Evolutionary conservation across 192 early-diverging fungal genomes (phyloP), one percentile per base, ranked within the genome.

Genomic region (Coemansia sp.): DNA sequence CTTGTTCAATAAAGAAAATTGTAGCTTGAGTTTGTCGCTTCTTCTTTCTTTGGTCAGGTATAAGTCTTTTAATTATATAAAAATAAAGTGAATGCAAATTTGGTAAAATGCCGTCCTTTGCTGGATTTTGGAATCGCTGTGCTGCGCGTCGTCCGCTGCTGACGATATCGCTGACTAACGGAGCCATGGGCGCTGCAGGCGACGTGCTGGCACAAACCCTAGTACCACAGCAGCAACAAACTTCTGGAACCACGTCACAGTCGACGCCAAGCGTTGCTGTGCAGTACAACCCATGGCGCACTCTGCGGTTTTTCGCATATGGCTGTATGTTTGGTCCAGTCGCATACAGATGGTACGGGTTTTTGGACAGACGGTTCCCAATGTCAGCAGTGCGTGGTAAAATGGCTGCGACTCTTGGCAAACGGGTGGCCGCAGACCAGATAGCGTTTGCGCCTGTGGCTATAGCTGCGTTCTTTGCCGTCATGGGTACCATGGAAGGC

Each of bases 141-240:
- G 76, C 67, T 14, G 67, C 80, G 10, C 72, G 71, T n/a, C 80
- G 79, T 16, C 90, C 90, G n/a, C 75, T 87, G 33, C 32, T 86
- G 22, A 92, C 90, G 0, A 69, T 92, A 31, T 84, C 87, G 60
- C 69, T 83, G 28, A 88, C 87, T 56, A 92, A 92, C 63, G 88
- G 83, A 4, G 54, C 77, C 36, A 73, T 92, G 49, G 87, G 85
- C 8, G 83, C 76, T 22, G 67, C 84, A 4, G 83, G 85, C 16
- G 90, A 92, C 55, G 63, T 80, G 4, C 52, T 89, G 18, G 87
- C 90, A 6, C 90, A 92, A 71, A 71, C 51, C 0, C 63, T 83
- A 58, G 48, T 56, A 48, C 56, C 56, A 64, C 34, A 48, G 8
- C 14, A 31, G 12, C 48, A 22, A 30, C n/a, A n/a, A n/a, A 20